Evolutionary conservation across 441 rosid species (phyloP), one percentile per base, ranked within the genome.

Genomic region (Syzygium syzygioides): DNA sequence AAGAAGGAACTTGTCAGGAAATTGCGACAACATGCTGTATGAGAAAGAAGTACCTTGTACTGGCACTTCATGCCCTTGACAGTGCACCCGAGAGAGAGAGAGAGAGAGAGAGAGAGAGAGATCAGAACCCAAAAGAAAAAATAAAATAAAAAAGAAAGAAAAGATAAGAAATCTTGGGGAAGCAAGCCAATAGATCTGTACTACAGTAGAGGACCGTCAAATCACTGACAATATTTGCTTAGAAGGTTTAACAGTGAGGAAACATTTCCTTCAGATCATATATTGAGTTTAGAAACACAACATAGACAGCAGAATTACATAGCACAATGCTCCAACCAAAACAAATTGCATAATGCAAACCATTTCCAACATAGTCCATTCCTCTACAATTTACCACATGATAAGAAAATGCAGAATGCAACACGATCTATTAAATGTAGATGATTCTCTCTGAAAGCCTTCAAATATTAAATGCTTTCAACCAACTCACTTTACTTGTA

Each of bases 1-100:
- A 55, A 89, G 55, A 86, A 87, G 86, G 68, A 85, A 86, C 85
- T 84, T 59, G 59, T 79, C 18, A 79, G 53, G 53, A 79, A 79
- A 41, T 3, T 25, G 84, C 8, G 53, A 41, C 84, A 79, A 79
- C 12, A 71, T 37, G 50, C 23, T 7, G 17, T 37, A 37, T 23
- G 30, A 79, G 53, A 41, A 79, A 30, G 53, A 25, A 79, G 53
- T 45, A 25, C n/a, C 53, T 79, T 25, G 53, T 48, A 45, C 53
- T 45, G 30, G 53, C 53, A 79, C 84, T 45, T 41, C 84, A 79
- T 41, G 52, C 53, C 53, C n/a, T 76, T 25, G 26, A 76, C 84
- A 41, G 48, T 76, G 53, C 84, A 41, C n/a, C 84, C 25, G 18
- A 23, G n/a, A 41, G 50, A 23, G 53, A 41, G 28, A 68, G 50